These are phyloP conservation scores for Lumnitzera littorea DNA, from an alignment of 345 rosid genomes.

Conservation along the genomic window DNA sequence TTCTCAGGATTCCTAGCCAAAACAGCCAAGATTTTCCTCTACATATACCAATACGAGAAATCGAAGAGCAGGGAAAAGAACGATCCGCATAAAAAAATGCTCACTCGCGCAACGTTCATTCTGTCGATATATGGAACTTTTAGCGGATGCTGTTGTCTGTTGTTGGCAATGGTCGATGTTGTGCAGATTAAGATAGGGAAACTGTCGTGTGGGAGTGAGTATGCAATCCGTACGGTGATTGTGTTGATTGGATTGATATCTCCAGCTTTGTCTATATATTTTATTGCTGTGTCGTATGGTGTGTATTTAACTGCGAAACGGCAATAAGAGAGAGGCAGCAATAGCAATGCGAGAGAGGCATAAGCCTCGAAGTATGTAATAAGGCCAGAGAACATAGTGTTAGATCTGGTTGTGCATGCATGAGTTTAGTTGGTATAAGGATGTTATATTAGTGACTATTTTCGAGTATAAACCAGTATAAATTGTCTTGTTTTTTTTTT, in stretches of 20 bases:
- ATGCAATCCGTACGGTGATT: background rate
- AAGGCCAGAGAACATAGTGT: too few species aligned
- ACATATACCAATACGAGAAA: background rate
- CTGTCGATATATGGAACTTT: constrained; percentile 12
- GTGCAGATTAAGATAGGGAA: constrained; percentile 10
- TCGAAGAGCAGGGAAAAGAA: background rate
- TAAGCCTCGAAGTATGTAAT: too few species aligned
- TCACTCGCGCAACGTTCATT: background rate
- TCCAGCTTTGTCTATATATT: background rate
- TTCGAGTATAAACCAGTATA: too few species aligned
- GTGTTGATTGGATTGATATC: background rate
- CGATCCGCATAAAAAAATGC: background rate
- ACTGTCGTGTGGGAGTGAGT: constrained; percentile 5
- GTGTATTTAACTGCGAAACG: too few species aligned
- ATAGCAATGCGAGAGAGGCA: too few species aligned
- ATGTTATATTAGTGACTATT: too few species aligned
- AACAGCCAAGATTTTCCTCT: constrained; percentile 13
- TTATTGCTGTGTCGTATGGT: constrained; percentile 9
- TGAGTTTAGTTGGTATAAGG: too few species aligned
- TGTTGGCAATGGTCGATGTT: constrained; percentile 11
- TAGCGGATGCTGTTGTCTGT: constrained; percentile 5
- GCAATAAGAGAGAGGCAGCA: too few species aligned
- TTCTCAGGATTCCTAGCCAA: constrained; percentile 15
- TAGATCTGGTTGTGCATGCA: too few species aligned
- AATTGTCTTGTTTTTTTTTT: too few species aligned